A percentile compares a stretch with the other conserved stretches of the same genome.
Evolutionary conservation across 1,284 basidiomycete genomes (phyloP).

Genomic region (Stereum hirsutum): DNA sequence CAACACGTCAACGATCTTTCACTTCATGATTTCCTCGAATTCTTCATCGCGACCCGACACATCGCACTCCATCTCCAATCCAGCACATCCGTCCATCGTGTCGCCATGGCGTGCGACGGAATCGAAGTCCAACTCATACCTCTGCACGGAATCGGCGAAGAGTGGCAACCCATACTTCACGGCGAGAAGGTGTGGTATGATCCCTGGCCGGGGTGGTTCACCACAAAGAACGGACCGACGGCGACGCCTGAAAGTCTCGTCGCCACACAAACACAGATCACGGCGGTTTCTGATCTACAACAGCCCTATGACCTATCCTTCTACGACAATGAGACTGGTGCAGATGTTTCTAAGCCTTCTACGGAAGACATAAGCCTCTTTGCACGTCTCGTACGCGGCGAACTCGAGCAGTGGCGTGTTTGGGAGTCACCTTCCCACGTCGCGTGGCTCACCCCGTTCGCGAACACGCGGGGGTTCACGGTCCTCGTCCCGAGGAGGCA

Average conservation of each 20-base stretch:
- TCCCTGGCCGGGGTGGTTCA: neutral
- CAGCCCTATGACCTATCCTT: neutral
- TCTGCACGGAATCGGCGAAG: neutral
- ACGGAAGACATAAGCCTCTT: neutral
- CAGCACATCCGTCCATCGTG: too few species aligned
- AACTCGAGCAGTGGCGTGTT: neutral
- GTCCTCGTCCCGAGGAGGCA: neutral
- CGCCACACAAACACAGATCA: neutral
- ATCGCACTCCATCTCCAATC: too few species aligned
- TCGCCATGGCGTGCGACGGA: neutral
- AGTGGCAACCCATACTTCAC: neutral
- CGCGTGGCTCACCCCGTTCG: neutral
- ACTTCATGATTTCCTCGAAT: too few species aligned
- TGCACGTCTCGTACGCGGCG: neutral
- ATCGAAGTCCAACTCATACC: neutral
- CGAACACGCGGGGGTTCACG: neutral
- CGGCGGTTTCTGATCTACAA: neutral
- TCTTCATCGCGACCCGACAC: too few species aligned
- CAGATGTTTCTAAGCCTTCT: too few species aligned
- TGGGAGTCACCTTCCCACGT: neutral
- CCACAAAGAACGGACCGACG: neutral
- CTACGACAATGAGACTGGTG: too few species aligned
- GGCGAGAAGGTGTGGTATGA: neutral
- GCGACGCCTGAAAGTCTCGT: neutral
- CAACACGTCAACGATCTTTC: too few species aligned